Base-by-base conservation (phyloP, 1,284 basidiomycete species). In the Vanrija sp. region DNA sequence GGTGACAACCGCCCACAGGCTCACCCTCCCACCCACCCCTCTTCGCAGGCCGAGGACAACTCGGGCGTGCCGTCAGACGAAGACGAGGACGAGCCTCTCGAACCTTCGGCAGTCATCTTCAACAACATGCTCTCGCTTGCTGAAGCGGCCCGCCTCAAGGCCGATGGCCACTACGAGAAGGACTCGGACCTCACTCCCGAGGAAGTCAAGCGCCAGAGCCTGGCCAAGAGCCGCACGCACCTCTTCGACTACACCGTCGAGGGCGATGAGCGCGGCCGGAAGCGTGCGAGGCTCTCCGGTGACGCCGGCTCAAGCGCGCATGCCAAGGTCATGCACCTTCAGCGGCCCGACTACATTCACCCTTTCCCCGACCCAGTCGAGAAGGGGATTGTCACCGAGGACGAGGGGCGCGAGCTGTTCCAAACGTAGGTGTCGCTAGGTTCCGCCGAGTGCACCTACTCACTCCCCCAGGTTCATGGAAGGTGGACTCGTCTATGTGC, bases 401-500 rank as follows among this genome's bases (percentile, higher is more conserved):
- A 78, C 24, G 87, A 89, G 66, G 90, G 88, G 3, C 83, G 84
- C 52, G 84, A 88, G 56, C 75, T 92, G 36, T 92, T 90, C 72
- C 81, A 83, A 24, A 50, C 66, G 59, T 89, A 61, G 56, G 82
- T 77, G 36, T 9, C 53, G 31, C n/a, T 18, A 20, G 12, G 25
- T n/a, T 23, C 19, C 50, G 15, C 18, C 37, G 45, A 45, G 36
- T 44, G 49, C 59, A 55, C 49, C 18, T 23, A 31, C 19, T 43
- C 38, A 54, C 15, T 7, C 31, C 19, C 23, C 6, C 31, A 62
- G 60, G 3, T 90, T 87, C 71, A 91, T 88, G 72, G 82, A 84
- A 83, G 62, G 87, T 20, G 91, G 88, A 66, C 88, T 87, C 8
- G 89, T 88, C 14, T 93, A 92, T 71, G 75, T 92, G 73, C 87